A percentile compares a stretch with the other conserved stretches of the same genome.
phyloP scores from a whole-genome alignment of 441 rosid species.

The Mallotus repandus region DNA sequence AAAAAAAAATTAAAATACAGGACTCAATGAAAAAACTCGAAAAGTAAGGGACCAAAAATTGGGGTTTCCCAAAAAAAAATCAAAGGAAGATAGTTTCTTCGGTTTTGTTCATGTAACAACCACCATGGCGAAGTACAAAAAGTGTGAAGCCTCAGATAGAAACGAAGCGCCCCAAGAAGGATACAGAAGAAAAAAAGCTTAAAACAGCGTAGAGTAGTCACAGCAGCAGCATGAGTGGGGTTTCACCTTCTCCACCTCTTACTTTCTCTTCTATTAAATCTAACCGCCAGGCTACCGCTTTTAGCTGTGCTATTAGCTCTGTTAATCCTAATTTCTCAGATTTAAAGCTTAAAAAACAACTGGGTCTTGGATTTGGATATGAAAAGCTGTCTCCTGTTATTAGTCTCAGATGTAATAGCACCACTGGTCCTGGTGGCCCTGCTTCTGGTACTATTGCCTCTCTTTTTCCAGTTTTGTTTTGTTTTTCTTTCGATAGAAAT shows the following conservation, averaged over 20 bases:
- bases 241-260: slow-evolving; percentile 21
- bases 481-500: neutral
- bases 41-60: no score
- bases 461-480: neutral
- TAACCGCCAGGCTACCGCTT: neutral
- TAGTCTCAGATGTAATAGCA: slow-evolving; percentile 39
- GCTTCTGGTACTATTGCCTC: slow-evolving; percentile 37
- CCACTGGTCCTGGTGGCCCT: slow-evolving; percentile 38
- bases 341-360: slow-evolving; percentile 23
- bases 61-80: no score
- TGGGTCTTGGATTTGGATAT: slow-evolving; percentile 25
- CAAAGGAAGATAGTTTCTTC: no score
- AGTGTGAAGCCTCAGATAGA: neutral
- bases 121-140: neutral
- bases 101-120: no score
- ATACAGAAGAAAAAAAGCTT: neutral
- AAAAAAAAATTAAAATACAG: no score
- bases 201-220: no score
- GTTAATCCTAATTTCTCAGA: slow-evolving; percentile 23
- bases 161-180: no score
- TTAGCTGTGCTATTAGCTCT: slow-evolving; percentile 6
- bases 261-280: slow-evolving; percentile 26
- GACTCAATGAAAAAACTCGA: no score
- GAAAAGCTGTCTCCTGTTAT: slow-evolving; percentile 20
- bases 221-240: slow-evolving; percentile 28